Conservation (phyloP, 805 yeast species). For the Yarrowia hollandica region DNA sequence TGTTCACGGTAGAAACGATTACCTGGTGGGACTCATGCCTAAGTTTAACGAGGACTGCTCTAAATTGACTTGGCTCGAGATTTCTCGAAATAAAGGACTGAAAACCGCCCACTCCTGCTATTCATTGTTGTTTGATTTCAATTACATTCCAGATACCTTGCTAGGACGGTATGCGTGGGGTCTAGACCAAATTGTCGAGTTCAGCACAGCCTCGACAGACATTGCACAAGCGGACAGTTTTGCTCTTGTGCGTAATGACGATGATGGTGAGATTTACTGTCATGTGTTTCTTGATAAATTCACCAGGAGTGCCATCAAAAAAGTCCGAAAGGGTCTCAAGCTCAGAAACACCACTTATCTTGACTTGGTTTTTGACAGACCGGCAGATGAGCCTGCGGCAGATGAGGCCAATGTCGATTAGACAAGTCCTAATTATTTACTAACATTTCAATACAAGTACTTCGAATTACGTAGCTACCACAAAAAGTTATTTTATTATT, state of each 20-base stretch:
- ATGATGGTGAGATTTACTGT: not conserved
- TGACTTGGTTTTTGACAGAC: too few relatives aligned
- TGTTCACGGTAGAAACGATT: not conserved
- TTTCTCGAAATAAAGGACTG: not conserved
- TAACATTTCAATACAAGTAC: too few relatives aligned
- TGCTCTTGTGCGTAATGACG: not conserved
- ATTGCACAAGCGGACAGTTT: not conserved
- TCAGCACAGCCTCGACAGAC: not conserved
- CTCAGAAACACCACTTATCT: not conserved
- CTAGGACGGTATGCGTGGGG: not conserved
- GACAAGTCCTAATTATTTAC: too few relatives aligned
- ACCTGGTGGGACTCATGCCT: not conserved
- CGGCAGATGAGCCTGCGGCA: too few relatives aligned
- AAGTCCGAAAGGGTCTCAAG: not conserved
- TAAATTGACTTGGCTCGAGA: not conserved
- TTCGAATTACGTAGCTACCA: too few relatives aligned
- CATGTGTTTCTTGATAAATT: not conserved
- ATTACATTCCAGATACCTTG: constrained; percentile 1
- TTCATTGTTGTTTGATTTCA: not conserved
- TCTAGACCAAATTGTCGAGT: not conserved
- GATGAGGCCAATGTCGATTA: too few relatives aligned
- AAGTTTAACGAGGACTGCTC: not conserved
- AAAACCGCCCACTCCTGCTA: not conserved
- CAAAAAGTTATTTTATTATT: too few relatives aligned
- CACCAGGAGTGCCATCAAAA: not conserved